Conservation (phyloP, 176 grass and related monocot species). For the Musa schizocarpa region DNA sequence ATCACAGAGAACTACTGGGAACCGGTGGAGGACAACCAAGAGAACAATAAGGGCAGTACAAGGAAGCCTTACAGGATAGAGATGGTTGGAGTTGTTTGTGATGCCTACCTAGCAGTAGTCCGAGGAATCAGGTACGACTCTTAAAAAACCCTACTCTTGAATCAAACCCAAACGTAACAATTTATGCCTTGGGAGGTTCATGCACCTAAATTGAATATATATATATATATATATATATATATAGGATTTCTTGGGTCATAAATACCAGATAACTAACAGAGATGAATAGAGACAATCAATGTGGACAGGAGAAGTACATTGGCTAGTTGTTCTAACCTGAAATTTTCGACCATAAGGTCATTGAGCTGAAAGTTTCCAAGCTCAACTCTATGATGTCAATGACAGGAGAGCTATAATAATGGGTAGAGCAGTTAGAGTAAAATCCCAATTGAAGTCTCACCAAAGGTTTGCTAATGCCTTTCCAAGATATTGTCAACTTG, state of each 20-base stretch:
- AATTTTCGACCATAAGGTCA: neutral
- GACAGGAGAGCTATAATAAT: slow-evolving; percentile 79
- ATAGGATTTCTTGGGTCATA: too few relatives aligned
- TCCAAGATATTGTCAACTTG: slow-evolving; percentile 56
- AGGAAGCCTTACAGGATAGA: slow-evolving; percentile 85
- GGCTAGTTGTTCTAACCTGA: neutral
- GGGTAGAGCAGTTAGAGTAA: slow-evolving; percentile 82
- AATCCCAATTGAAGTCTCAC: slow-evolving; percentile 80
- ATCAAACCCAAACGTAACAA: neutral
- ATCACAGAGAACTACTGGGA: slow-evolving; percentile 90
- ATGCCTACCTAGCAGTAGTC: slow-evolving; percentile 86
- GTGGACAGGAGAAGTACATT: neutral
- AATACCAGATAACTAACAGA: too few relatives aligned
- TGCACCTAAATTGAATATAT: too few relatives aligned
- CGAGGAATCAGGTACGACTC: slow-evolving; percentile 56
- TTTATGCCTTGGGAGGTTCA: too few relatives aligned
- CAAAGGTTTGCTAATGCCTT: slow-evolving; percentile 67
- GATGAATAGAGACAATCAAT: too few relatives aligned
- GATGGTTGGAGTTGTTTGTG: slow-evolving; percentile 75
- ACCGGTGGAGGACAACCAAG: slow-evolving; percentile 18
- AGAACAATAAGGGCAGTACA: neutral
- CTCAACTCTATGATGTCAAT: neutral
- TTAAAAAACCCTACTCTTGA: neutral
- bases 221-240: too few relatives aligned
- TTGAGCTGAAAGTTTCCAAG: neutral